These are phyloP conservation scores for Sarcodon aspratus DNA, from an alignment of 768 basidiomycete genomes.

Conservation along the genomic window DNA sequence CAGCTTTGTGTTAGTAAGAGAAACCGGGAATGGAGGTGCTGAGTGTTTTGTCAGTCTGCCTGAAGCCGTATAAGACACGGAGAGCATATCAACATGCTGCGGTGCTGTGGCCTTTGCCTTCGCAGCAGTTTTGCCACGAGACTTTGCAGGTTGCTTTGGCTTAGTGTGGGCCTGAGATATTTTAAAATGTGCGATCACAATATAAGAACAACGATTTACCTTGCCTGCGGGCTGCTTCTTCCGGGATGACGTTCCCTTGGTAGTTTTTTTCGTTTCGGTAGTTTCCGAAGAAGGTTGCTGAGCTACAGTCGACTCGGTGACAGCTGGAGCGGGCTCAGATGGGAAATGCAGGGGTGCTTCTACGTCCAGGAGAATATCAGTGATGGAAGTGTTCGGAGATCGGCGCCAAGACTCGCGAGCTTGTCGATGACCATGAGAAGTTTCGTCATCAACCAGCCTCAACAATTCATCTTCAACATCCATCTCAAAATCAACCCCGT, in stretches of 20 bases:
- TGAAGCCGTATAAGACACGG: constrained; percentile 8
- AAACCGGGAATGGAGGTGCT: constrained; percentile 11
- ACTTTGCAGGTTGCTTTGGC: constrained; percentile 17
- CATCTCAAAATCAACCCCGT: constrained; percentile 34
- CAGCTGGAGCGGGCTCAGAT: too few relatives aligned
- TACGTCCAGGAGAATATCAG: too few relatives aligned
- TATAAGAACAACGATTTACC: constrained; percentile 3
- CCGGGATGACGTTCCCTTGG: background rate
- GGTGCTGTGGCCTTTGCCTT: constrained; percentile 13
- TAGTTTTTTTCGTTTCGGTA: background rate
- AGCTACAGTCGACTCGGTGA: too few relatives aligned
- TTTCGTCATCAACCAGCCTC: constrained; percentile 50
- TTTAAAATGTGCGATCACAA: background rate
- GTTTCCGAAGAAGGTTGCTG: too few relatives aligned
- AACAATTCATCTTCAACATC: constrained; percentile 57
- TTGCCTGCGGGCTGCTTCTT: constrained; percentile 9
- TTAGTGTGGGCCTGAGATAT: constrained; percentile 8
- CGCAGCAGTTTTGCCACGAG: constrained; percentile 17
- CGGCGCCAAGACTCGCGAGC: too few relatives aligned
- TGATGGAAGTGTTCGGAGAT: too few relatives aligned
- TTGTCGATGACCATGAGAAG: constrained; percentile 1
- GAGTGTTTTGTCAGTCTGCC: constrained; percentile 15
- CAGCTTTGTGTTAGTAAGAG: constrained; percentile 15
- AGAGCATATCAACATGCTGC: background rate
- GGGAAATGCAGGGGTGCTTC: too few relatives aligned